A percentile compares a stretch with the other conserved stretches of the same genome.
Evolutionary conservation across 2,329 filamentous ascomycete genomes (phyloP).

Genomic region (Gaeumannomyces tritici): DNA sequence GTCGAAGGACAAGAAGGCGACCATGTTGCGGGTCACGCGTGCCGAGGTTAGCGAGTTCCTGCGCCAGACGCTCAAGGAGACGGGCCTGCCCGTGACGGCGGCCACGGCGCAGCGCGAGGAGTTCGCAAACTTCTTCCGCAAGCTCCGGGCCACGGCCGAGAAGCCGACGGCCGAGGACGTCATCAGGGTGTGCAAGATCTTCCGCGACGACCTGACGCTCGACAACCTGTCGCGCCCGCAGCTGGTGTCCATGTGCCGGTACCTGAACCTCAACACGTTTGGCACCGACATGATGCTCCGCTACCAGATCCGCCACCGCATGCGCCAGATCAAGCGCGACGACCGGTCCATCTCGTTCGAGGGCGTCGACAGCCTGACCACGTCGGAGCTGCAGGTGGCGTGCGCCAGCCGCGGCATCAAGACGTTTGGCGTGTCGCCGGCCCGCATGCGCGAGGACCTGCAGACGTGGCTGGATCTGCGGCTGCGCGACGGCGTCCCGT

Average conservation of each 20-base stretch:
- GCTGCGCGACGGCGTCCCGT: slow-evolving; percentile 90
- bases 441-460: slow-evolving; percentile 77
- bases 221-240: slow-evolving; percentile 96
- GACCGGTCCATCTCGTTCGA: slow-evolving; percentile 91
- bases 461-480: slow-evolving; percentile 91
- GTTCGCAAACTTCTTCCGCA: slow-evolving; percentile 94
- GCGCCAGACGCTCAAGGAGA: slow-evolving; percentile 80
- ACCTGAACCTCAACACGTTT: slow-evolving; percentile 96
- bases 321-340: slow-evolving; percentile 98
- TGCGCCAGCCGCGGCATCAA: slow-evolving; percentile 87
- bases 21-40: slow-evolving; percentile 69
- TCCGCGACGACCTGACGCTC: slow-evolving; percentile 93
- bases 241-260: slow-evolving; percentile 93
- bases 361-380: slow-evolving; percentile 86
- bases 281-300: slow-evolving; percentile 96
- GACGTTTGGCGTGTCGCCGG: slow-evolving; percentile 86
- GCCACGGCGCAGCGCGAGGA: slow-evolving; percentile 85
- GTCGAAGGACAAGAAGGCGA: slow-evolving; percentile 81
- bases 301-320: slow-evolving; percentile 92
- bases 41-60: slow-evolving; percentile 92
- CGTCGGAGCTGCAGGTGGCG: slow-evolving; percentile 84
- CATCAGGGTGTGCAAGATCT: slow-evolving; percentile 98
- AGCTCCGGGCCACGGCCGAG: slow-evolving; percentile 86
- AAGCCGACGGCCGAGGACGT: slow-evolving; percentile 81
- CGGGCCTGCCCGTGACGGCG: slow-evolving; percentile 78